A percentile compares a stretch with the other conserved stretches of the same genome.
These are phyloP conservation scores for Russula dissimulans DNA, from an alignment of 768 basidiomycete genomes.

Conservation along the genomic window DNA sequence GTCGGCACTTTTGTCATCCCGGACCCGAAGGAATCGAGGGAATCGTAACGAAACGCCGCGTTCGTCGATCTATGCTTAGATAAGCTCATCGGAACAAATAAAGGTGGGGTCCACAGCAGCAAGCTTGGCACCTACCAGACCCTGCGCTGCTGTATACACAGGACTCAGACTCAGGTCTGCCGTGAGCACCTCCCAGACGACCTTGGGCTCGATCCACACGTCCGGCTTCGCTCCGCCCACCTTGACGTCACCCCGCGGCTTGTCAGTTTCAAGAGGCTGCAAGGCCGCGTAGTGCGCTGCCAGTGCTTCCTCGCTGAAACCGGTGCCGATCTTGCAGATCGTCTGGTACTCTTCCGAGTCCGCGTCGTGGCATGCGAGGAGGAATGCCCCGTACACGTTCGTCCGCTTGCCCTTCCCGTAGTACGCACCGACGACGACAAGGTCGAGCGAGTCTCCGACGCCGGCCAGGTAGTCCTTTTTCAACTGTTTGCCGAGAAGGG, in stretches of 20 bases:
- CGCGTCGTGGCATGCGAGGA: slow-evolving; percentile 92
- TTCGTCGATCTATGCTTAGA: slow-evolving; percentile 54
- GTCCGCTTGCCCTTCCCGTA: slow-evolving; percentile 98
- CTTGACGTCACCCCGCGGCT: slow-evolving; percentile 75
- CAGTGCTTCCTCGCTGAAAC: slow-evolving; percentile 89
- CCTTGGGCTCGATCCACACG: slow-evolving; percentile 93
- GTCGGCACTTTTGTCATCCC: slow-evolving; percentile 90
- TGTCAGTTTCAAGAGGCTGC: slow-evolving; percentile 63
- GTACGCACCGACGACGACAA: slow-evolving; percentile 96
- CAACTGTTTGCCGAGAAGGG: slow-evolving; percentile 43
- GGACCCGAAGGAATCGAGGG: slow-evolving; percentile 84
- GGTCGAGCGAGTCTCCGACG: slow-evolving; percentile 92
- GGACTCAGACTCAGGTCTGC: slow-evolving; percentile 96
- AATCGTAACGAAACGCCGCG: slow-evolving; percentile 94
- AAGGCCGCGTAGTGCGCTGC: slow-evolving; percentile 73
- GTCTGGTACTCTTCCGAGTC: slow-evolving; percentile 94
- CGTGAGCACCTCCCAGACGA: slow-evolving; percentile 97
- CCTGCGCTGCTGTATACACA: slow-evolving; percentile 90
- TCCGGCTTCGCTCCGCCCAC: slow-evolving; percentile 92
- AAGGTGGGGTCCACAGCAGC: not conserved
- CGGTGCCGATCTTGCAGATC: slow-evolving; percentile 98
- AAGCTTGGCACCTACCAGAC: slow-evolving; percentile 49
- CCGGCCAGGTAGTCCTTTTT: slow-evolving; percentile 98
- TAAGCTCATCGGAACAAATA: not conserved
- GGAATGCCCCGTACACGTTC: slow-evolving; percentile 94